Conservation (phyloP, 2,329 filamentous ascomycete genomes). For the Nemania bipapillata region DNA sequence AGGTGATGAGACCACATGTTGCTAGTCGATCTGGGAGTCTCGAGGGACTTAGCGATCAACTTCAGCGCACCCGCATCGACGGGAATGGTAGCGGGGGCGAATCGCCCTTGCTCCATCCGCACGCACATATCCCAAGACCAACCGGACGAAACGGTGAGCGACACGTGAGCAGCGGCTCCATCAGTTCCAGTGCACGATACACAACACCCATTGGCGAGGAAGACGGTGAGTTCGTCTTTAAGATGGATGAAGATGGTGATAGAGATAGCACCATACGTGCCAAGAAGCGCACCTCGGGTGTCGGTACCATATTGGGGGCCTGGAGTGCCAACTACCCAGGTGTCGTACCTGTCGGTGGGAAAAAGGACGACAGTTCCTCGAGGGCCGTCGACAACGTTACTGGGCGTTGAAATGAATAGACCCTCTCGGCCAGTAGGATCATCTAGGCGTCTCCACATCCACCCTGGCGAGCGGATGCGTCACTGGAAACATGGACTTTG, state of each 20-base stretch:
- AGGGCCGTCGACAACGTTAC: conserved; percentile 49
- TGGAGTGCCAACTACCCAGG: conserved; percentile 53
- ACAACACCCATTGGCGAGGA: conserved; percentile 74
- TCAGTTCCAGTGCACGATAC: conserved; percentile 68
- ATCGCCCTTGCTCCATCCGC: conserved; percentile 63
- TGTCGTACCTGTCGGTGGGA: conserved; percentile 45
- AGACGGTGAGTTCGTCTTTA: conserved; percentile 71
- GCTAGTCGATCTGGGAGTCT: conserved; percentile 58
- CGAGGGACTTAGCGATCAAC: conserved; percentile 69
- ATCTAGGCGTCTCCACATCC: conserved; percentile 12
- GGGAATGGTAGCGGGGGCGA: conserved; percentile 53
- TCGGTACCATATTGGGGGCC: conserved; percentile 45
- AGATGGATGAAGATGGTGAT: conserved; percentile 72
- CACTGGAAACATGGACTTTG: conserved; percentile 18
- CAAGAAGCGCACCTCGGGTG: conserved; percentile 62
- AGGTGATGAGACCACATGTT: conserved; percentile 59
- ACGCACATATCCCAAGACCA: conserved; percentile 56
- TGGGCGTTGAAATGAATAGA: conserved; percentile 43
- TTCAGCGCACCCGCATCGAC: conserved; percentile 69
- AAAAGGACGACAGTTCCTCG: conserved; percentile 47
- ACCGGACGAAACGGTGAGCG: conserved; percentile 63
- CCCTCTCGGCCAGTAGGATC: conserved; percentile 8
- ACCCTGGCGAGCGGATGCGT: conserved; percentile 14
- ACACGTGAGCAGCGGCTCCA: conserved; percentile 69
- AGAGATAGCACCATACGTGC: conserved; percentile 58